Evolutionary conservation across 345 rosid species (phyloP), one percentile per base, ranked within the genome.

Genomic region (Camelina laxa): DNA sequence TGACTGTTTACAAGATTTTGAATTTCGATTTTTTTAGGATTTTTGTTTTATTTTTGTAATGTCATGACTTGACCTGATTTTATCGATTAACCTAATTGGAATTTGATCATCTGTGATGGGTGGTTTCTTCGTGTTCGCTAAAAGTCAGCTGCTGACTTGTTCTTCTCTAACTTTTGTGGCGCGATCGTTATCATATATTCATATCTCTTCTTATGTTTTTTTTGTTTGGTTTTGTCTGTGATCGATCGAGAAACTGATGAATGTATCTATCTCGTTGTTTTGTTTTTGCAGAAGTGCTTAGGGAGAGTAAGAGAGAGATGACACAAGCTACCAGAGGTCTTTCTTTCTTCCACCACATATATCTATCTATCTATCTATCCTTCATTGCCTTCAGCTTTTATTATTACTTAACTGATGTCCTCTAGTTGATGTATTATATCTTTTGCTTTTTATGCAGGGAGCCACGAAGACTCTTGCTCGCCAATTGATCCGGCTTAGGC

Each of bases 301-400:
- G 97, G 17, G 91, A 88, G 87, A 94, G 97, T 72, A 94, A 89
- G 75, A 82, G 93, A 73, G 96, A 91, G 81, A 87, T 94, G 97
- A 80, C 86, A 68, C 84, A 88, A 65, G 97, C 98, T 71, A 88
- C 93, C 11, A 86, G 98, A 88, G 98, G 98, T 94, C 82, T 41
- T 67, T 33, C 11, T 24, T 47, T 61, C 17, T 36, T 35, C 36
- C 35, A 6, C 30, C 30, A 0, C 44, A 6, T 45, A 33, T 38
- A 16, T n/a, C n/a, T n/a, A n/a, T n/a, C n/a, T n/a, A n/a, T n/a
- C n/a, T 6, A 7, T 45, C 6, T 17, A 42, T 24, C 27, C 27
- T 24, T 24, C 27, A 24, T 49, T 42, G 0, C n/a, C 21, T 45
- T 63, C 0, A 51, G 31, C 39, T 36, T 73, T 41, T 1, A 7